Conservation (phyloP, 148 eudicot genomes). For the Chenopodium berlandieri region DNA sequence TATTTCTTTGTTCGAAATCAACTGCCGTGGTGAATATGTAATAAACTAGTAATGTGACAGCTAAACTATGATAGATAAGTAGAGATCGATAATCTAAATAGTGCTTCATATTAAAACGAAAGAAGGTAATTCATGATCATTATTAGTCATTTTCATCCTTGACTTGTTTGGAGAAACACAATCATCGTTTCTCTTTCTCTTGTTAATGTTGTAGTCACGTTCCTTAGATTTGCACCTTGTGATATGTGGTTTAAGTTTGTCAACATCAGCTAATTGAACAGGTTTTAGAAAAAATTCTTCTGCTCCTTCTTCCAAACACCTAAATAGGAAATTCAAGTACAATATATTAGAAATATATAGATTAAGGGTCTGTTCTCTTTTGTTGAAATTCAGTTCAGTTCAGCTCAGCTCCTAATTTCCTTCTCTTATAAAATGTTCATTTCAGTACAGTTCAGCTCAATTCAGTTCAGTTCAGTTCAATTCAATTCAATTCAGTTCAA, state of each 20-base stretch:
- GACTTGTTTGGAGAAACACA: conserved; percentile 29
- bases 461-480: too few relatives aligned
- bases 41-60: background rate
- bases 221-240: conserved; percentile 35
- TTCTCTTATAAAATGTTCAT: too few relatives aligned
- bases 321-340: conserved; percentile 10
- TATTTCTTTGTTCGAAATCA: too few relatives aligned
- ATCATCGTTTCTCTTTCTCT: conserved; percentile 26
- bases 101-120: background rate
- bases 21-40: background rate
- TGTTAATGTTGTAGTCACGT: conserved; percentile 6
- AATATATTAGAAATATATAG: background rate
- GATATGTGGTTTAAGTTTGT: conserved; percentile 56
- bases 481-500: too few relatives aligned
- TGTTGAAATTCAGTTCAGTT: too few relatives aligned
- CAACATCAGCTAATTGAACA: conserved; percentile 55
- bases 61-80: too few relatives aligned
- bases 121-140: conserved; percentile 2
- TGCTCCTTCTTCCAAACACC: conserved; percentile 74
- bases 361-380: too few relatives aligned
- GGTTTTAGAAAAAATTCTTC: conserved; percentile 64
- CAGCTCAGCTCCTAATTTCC: too few relatives aligned
- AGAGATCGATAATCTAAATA: background rate
- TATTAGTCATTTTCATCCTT: conserved; percentile 16
- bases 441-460: too few relatives aligned